These are phyloP conservation scores for Melampsora larici-populina DNA, from an alignment of 1,284 basidiomycete genomes.

Conservation along the genomic window DNA sequence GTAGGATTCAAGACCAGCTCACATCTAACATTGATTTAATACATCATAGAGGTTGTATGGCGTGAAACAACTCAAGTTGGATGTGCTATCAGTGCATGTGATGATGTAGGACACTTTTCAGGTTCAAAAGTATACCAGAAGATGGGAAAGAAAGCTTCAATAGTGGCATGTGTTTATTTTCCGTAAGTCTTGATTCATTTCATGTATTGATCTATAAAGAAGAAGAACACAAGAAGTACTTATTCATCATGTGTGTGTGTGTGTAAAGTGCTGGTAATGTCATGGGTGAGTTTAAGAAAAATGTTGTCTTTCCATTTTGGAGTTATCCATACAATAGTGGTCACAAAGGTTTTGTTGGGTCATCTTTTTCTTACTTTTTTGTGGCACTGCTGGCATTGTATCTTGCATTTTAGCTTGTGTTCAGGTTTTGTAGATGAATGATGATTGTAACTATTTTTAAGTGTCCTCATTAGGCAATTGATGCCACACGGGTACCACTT, in stretches of 20 bases:
- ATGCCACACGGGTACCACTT: no score
- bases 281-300: neutral
- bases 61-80: neutral
- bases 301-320: neutral
- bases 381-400: no score
- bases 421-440: no score
- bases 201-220: no score
- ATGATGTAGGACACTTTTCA: neutral
- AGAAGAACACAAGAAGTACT: no score
- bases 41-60: slow-evolving; percentile 8
- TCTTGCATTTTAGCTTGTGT: no score
- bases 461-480: no score
- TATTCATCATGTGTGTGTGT: no score
- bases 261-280: neutral
- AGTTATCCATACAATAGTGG: no score
- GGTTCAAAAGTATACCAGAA: neutral
- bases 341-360: no score
- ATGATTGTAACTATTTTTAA: no score
- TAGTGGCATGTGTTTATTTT: neutral
- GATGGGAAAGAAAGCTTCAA: neutral
- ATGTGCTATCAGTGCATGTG: neutral
- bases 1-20: neutral
- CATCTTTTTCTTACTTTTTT: no score
- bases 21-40: neutral
- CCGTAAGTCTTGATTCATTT: neutral